Percentiles rank a stretch among this genome's conserved stretches.
phyloP scores from a whole-genome alignment of 257 asterid species.

The Solanum paucissectum region DNA sequence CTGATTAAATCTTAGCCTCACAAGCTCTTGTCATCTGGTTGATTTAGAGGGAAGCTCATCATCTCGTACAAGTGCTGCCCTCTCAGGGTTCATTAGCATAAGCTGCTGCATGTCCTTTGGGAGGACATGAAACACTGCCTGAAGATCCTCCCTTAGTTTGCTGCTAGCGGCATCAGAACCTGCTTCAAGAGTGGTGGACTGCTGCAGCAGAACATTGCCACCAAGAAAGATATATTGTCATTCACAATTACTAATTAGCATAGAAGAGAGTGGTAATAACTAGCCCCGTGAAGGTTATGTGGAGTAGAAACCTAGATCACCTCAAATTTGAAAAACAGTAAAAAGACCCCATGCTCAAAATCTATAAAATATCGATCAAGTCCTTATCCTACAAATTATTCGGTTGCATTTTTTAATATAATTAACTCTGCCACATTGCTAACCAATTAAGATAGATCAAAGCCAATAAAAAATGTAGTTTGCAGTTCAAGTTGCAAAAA shows the following conservation, averaged over 20 bases:
- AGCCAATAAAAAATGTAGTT: not conserved
- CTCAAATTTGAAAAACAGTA: not conserved
- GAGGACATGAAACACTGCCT: constrained; percentile 50
- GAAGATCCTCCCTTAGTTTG: constrained; percentile 78
- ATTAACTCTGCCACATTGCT: not conserved
- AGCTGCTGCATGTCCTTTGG: constrained; percentile 83
- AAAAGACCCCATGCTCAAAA: not conserved
- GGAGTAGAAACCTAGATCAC: not conserved
- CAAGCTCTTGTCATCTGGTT: constrained; percentile 24
- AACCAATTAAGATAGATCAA: not conserved
- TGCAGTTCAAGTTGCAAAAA: not conserved
- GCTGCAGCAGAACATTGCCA: constrained; percentile 14
- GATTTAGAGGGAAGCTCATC: constrained; percentile 14
- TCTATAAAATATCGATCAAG: not conserved
- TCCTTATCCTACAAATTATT: not conserved
- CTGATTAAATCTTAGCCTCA: not conserved
- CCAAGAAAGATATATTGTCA: not conserved
- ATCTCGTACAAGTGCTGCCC: constrained; percentile 39
- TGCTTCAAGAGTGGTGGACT: constrained; percentile 46
- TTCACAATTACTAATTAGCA: not conserved
- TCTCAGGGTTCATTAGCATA: constrained; percentile 68
- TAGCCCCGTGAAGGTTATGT: not conserved
- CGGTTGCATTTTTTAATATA: not conserved
- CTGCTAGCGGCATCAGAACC: constrained; percentile 47
- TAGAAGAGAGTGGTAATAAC: not conserved